These are phyloP conservation scores for Berberis vulgaris DNA, from an alignment of 164 flowering plant species.

Conservation along the genomic window DNA sequence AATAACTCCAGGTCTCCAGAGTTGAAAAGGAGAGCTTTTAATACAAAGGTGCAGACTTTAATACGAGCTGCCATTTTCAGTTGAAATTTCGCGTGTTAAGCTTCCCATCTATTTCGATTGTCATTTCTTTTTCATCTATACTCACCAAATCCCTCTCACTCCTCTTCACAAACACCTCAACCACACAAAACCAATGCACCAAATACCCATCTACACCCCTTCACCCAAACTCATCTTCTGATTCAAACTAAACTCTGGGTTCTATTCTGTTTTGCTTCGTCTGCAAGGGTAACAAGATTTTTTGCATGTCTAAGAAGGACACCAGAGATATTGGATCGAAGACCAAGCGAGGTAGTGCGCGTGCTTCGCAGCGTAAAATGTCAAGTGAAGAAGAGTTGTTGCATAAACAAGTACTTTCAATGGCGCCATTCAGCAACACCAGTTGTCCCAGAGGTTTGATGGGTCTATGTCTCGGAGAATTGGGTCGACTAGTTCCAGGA, in stretches of 20 bases:
- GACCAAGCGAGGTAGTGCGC: conserved; percentile 30
- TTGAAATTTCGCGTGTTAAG: too few species aligned
- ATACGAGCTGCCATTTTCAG: not conserved
- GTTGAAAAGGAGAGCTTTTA: conserved; percentile 1
- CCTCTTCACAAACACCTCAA: not conserved
- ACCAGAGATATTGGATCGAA: conserved; percentile 35
- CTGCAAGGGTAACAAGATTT: conserved; percentile 50
- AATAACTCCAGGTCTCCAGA: not conserved
- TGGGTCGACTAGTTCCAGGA: conserved; percentile 54
- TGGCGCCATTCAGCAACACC: conserved; percentile 70
- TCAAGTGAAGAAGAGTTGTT: conserved; percentile 48
- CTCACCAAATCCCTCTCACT: not conserved
- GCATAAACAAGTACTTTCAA: conserved; percentile 55
- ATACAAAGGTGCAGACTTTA: not conserved
- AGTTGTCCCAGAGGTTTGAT: conserved; percentile 55
- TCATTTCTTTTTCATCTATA: not conserved
- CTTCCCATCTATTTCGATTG: not conserved
- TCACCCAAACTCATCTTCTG: not conserved
- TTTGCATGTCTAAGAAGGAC: conserved; percentile 57
- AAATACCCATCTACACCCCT: too few species aligned
- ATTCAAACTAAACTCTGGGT: conserved; percentile 2
- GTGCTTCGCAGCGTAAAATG: conserved; percentile 43
- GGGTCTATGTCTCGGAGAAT: conserved; percentile 72
- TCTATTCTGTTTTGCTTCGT: not conserved
- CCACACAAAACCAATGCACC: too few species aligned